Evolutionary conservation across 2,329 filamentous ascomycete genomes (phyloP), one percentile per base, ranked within the genome.

Genomic region (Ramichloridium luteum): DNA sequence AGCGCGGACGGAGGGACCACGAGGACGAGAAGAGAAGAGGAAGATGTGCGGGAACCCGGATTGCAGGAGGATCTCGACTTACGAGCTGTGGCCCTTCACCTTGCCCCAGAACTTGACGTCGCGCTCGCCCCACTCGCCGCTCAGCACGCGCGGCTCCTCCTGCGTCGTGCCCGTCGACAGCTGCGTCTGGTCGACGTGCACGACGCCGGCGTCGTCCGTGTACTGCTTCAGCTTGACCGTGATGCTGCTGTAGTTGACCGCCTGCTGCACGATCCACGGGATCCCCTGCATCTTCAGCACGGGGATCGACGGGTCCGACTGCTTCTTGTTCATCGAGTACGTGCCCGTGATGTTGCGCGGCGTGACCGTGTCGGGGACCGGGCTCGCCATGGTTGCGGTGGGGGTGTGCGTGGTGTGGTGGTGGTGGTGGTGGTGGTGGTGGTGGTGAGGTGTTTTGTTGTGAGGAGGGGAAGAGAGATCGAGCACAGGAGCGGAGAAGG

Each of bases 51-150:
- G 20, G 20, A 23, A 8, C 8, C n/a, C 8, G 20, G 17, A 6
- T 5, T 25, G 1, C 3, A n/a, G n/a, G n/a, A n/a, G n/a, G n/a
- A 28, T 9, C 4, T 13, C 10, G 13, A 35, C 40, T 17, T 34
- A 51, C 45, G 43, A 42, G 26, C 67, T 72, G 38, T 65, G 66
- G 35, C 79, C 81, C 31, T 63, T 62, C 40, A 90, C 68, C 34
- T 59, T 61, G 36, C 85, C 85, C 54, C 92, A 93, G 44, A 93
- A 70, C 65, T 75, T 77, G 63, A 93, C 84, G 14, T 61, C 62
- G 62, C 86, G 81, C 40, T 72, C 68, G 45, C 78, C 75, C 33
- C 58, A 66, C 14, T 57, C 53, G 60, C 67, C 74, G 51, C 78
- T 67, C 3, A 78, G 55, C 1, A 50, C 57, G 28, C 77, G 68